phyloP scores from a whole-genome alignment of 2,329 filamentous ascomycete species.

The Trichoderma aggressivum region DNA sequence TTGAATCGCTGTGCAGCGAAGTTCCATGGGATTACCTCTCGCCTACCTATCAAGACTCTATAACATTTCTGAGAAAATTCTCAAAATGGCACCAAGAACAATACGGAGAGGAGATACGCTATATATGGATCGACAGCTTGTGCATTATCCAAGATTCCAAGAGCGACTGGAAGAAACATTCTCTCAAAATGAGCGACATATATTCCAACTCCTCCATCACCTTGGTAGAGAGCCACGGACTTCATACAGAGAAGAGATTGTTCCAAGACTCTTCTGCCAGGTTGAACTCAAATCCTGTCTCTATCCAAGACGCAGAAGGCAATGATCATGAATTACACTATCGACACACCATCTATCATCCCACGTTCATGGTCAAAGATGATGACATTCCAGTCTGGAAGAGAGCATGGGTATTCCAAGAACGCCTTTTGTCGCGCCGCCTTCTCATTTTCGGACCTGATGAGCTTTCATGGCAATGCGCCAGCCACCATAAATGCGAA shows the following conservation, averaged over 20 bases:
- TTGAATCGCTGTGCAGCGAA: not conserved
- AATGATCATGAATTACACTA: not conserved
- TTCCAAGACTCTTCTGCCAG: slow-evolving; percentile 1
- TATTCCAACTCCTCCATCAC: slow-evolving; percentile 14
- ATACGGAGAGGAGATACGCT: slow-evolving; percentile 9
- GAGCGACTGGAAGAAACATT: slow-evolving; percentile 9
- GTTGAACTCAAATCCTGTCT: not conserved
- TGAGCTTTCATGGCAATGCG: slow-evolving; percentile 16
- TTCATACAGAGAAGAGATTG: not conserved
- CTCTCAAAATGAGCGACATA: slow-evolving; percentile 11
- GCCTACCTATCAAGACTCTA: slow-evolving; percentile 16
- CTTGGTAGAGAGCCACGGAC: not conserved
- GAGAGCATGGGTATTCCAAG: slow-evolving; percentile 15
- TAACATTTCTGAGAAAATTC: slow-evolving; percentile 14
- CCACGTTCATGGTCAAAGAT: slow-evolving; percentile 1
- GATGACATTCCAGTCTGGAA: slow-evolving; percentile 3
- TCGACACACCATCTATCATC: slow-evolving; percentile 4
- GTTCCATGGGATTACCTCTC: slow-evolving; percentile 17
- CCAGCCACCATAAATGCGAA: slow-evolving; percentile 7
- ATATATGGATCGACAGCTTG: slow-evolving; percentile 18
- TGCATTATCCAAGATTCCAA: slow-evolving; percentile 15
- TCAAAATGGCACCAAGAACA: slow-evolving; percentile 11
- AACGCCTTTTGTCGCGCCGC: slow-evolving; percentile 10
- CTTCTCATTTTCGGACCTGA: slow-evolving; percentile 14
- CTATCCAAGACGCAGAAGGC: not conserved